Evolutionary conservation across 176 grass and related monocot species (phyloP), one percentile per base, ranked within the genome.

Genomic region (Cymbopogon citratus): DNA sequence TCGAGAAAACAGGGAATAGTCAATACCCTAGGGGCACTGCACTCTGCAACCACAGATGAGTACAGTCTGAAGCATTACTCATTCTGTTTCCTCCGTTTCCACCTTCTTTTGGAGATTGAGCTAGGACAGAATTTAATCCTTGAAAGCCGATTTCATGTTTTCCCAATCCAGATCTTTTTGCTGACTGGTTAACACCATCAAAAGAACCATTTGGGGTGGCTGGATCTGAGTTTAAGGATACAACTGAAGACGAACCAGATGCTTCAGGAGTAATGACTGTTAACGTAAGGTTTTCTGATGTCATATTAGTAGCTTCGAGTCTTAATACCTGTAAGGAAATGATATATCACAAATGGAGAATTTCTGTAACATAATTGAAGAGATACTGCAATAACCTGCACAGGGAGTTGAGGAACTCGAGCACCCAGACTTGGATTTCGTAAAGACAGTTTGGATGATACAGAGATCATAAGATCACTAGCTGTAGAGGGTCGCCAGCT

Each of bases 221-320:
- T 84, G 92, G 92, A 77, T 90, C 74, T 61, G 96, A 94, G 79
- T 86, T 99, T 74, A 99, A 85, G 71, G 90, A 92, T 71, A 93
- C 77, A 73, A 95, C 88, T 23, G 92, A 95, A 83, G 92, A 97
- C 80, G 92, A 93, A 76, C 82, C 80, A 79, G 90, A 95, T 54
- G 89, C 66, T 86, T 99, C 96, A 83, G 92, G 89, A 85, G 92
- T 87, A 48, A 99, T 89, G 72, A 99, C 96, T 39, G 96, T 95
- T 88, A 99, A 73, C 38, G 91, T 99, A 86, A 99, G 96, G 63
- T 95, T 94, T 85, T 99, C 90, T 15, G 81, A 80, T 62, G 96
- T 91, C 79, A 95, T 87, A 91, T 99, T 99, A 60, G 96, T 93
- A 84, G 96, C 96, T 90, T 93, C 87, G 31, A 99, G 91, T n/a